Percentiles rank a stretch among this genome's conserved stretches.
phyloP scores from a whole-genome alignment of 805 yeast species.

The Candida morakotiae region DNA sequence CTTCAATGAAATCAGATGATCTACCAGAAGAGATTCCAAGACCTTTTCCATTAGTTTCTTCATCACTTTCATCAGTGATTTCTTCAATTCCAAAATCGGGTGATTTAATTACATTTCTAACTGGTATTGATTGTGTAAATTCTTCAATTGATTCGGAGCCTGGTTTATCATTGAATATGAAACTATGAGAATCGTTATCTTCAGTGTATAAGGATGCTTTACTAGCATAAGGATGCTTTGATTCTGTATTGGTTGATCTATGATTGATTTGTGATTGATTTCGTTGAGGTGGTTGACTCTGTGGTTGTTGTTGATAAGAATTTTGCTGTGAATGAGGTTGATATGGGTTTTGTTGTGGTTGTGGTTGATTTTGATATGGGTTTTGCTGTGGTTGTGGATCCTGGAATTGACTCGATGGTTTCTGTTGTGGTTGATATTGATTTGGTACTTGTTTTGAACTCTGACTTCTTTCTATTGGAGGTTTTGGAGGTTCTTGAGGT shows the following conservation, averaged over 20 bases:
- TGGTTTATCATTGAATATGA: conserved; percentile 10
- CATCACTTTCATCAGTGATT: conserved; percentile 26
- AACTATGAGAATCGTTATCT: conserved; percentile 14
- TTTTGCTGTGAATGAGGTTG: no score
- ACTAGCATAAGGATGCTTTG: background rate
- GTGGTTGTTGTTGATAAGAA: no score
- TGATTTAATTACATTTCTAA: conserved; percentile 4
- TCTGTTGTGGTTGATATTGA: no score
- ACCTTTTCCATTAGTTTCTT: conserved; percentile 11
- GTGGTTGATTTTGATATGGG: no score
- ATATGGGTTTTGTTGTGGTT: no score
- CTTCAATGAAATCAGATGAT: conserved; percentile 7
- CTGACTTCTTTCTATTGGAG: background rate
- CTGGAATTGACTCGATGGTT: no score
- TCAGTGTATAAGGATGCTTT: conserved; percentile 5
- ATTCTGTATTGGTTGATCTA: background rate
- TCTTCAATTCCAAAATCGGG: conserved; percentile 37
- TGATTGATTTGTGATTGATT: background rate
- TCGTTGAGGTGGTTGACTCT: background rate
- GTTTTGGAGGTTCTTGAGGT: background rate
- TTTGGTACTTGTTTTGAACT: no score
- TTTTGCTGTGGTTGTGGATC: no score
- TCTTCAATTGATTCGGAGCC: conserved; percentile 1
- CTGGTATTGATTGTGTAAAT: conserved; percentile 9
- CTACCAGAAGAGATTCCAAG: conserved; percentile 8